These are phyloP conservation scores for Apiosordaria backusii DNA, from an alignment of 495 filamentous ascomycete genomes.

Conservation along the genomic window DNA sequence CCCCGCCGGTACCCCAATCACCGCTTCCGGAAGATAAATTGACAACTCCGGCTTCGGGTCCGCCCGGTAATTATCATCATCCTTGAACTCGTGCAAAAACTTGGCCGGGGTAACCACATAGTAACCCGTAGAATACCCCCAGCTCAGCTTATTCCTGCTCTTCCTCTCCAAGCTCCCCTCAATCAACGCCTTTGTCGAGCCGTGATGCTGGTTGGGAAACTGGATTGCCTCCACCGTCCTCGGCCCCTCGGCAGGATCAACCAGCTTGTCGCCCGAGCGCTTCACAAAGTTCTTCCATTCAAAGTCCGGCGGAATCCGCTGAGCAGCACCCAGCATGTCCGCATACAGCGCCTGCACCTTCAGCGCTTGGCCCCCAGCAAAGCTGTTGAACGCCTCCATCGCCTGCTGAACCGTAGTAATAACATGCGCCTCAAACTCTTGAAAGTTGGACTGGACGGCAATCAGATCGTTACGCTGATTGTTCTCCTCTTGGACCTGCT, in stretches of 20 bases:
- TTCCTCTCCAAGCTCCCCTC: conserved; percentile 86
- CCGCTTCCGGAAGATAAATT: conserved; percentile 89
- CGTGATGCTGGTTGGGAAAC: conserved; percentile 87
- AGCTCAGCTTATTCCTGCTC: conserved; percentile 66
- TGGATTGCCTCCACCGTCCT: conserved; percentile 65
- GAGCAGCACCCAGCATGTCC: conserved; percentile 74
- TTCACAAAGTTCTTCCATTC: conserved; percentile 84
- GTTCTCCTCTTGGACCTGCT: conserved; percentile 93
- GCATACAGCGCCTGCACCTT: conserved; percentile 72
- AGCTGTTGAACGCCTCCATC: conserved; percentile 73
- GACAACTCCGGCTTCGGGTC: conserved; percentile 84
- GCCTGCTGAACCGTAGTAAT: conserved; percentile 76
- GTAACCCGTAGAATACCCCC: conserved; percentile 75
- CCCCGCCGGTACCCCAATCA: conserved; percentile 68
- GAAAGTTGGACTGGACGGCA: conserved; percentile 82
- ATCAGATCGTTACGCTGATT: conserved; percentile 88
- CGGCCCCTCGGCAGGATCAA: conserved; percentile 70
- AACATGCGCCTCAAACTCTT: conserved; percentile 82
- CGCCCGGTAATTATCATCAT: conserved; percentile 74
- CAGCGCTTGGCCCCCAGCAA: conserved; percentile 75
- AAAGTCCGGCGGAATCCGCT: conserved; percentile 81
- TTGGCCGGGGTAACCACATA: conserved; percentile 84
- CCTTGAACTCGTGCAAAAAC: conserved; percentile 94
- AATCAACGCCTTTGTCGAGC: conserved; percentile 73
- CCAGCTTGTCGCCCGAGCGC: conserved; percentile 66